Conservation (phyloP, 148 eudicot genomes). For the Amaranthus cruentus region DNA sequence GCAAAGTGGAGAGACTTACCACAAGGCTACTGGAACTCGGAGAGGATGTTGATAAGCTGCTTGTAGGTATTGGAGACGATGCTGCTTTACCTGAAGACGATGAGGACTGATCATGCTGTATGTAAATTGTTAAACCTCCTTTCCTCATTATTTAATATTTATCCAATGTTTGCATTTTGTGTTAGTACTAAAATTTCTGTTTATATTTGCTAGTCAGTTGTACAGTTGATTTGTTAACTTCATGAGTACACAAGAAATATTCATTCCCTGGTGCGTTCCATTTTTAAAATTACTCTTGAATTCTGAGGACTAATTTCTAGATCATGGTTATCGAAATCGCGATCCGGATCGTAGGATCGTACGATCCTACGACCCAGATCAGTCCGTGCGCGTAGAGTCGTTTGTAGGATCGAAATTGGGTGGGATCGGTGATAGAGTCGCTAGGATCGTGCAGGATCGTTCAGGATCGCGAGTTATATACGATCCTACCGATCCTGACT, state of each 20-base stretch:
- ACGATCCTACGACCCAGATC: no score
- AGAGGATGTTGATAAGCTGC: conserved; percentile 75
- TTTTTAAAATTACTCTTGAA: no score
- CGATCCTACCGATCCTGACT: no score
- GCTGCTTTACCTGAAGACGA: conserved; percentile 52
- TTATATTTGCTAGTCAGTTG: conserved; percentile 8
- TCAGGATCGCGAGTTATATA: no score
- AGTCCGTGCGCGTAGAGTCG: no score
- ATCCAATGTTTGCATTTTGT: not conserved
- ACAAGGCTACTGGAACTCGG: conserved; percentile 66
- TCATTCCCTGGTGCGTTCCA: no score
- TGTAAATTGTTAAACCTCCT: not conserved
- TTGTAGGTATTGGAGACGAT: conserved; percentile 89
- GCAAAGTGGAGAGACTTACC: conserved; percentile 77
- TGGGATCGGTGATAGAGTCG: no score
- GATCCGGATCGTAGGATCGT: no score
- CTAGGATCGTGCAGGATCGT: no score
- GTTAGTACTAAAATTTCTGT: not conserved
- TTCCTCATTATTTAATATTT: not conserved
- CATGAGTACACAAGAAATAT: not conserved
- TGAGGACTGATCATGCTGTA: conserved; percentile 19
- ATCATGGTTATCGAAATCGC: no score
- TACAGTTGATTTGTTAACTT: conserved; percentile 14
- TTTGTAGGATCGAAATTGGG: no score
- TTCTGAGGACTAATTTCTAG: no score